Evolutionary conservation across 129 eudicot genomes (phyloP), one percentile per base, ranked within the genome.

Genomic region (Oenanthe sinensis): DNA sequence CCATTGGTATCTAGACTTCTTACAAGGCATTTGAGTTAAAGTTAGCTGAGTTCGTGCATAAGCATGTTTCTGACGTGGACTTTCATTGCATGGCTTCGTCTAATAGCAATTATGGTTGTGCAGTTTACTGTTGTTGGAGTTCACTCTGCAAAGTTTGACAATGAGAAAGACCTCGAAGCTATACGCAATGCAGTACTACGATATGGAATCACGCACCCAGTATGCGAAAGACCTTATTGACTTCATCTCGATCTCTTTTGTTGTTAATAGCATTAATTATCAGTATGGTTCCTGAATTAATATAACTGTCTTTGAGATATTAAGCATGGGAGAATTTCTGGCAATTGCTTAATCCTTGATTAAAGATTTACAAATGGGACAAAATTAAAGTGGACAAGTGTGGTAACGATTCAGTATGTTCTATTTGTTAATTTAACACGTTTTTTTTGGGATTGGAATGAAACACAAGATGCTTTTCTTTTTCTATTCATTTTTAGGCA

Each of bases 71-170:
- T 50, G 62, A 50, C 4, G 28, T 76, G 80, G 43, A 65, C 70
- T 76, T 33, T 58, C 14, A 9, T 24, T 36, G 16, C 43, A 52
- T 47, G 33, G 65, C 69, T 86, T 16, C 19, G 78, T 75, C 71
- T 36, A 71, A 46, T 58, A 73, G n/a, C 70, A 40, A 43, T 83
- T 33, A 43, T 79, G 55, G 77, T 77, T 79, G 40, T 75, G 75
- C 87, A 95, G 99, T 95, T 95, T 78, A 88, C 89, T 80, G 99
- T 95, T 49, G 82, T 95, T 74, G 99, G 99, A 75, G 99, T 92
- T 82, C 99, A 95, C 77, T 95, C 99, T 75, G 99, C 97, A 40
- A 95, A 95, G 86, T 95, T 95, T 84, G 99, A 95, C 82, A 95
- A 95, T 55, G 99, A 95, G 86, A 95, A 92, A 82, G 99, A 95